Evolutionary conservation across 176 grass and related monocot genomes (phyloP), one percentile per base, ranked within the genome.

Genomic region (Panicum miliaceum): DNA sequence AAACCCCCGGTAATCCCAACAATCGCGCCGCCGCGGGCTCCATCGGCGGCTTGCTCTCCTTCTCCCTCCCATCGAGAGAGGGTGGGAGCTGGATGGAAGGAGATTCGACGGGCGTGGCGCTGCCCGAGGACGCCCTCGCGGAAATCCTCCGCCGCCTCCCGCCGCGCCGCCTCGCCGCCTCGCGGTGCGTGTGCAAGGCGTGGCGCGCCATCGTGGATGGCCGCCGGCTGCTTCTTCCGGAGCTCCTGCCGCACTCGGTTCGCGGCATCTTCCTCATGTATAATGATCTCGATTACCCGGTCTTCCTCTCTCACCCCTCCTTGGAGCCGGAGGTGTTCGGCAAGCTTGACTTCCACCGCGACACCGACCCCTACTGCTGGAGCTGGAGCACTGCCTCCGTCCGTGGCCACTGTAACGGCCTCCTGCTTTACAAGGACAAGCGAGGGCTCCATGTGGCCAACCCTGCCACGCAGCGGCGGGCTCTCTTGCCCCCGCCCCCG

Each of bases 151-250:
- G 67, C 67, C 67, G 67, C 40, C 40, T 70, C 40, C 67, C 37
- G 40, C 67, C 40, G 12, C 38, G 67, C 67, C 25, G 67, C 67
- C 38, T 70, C 67, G 67, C 67, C 11, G 40, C 40, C 38, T 43
- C 67, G 67, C 67, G 40, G 67, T 70, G 67, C 67, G 67, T 70
- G 40, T 70, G 67, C 66, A 68, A 68, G 66, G 38, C 40, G 67
- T 70, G 67, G 67, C 22, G 20, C 5, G 67, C 20, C 20, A 5
- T 14, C 40, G 41, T 45, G 4, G 67, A 70, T 9, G 67, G 19
- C 67, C 40, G 40, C 40, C 67, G 19, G 22, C 40, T 70, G 67
- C 40, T 70, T 40, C 67, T 5, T 4, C 2, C 67, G 22, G 67
- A 45, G 22, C 67, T 70, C 40, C 67, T 70, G 38, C 67, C 67